Evolutionary conservation across 2,329 filamentous ascomycete species (phyloP), one percentile per base, ranked within the genome.

Genomic region (Rutstroemia sp.): DNA sequence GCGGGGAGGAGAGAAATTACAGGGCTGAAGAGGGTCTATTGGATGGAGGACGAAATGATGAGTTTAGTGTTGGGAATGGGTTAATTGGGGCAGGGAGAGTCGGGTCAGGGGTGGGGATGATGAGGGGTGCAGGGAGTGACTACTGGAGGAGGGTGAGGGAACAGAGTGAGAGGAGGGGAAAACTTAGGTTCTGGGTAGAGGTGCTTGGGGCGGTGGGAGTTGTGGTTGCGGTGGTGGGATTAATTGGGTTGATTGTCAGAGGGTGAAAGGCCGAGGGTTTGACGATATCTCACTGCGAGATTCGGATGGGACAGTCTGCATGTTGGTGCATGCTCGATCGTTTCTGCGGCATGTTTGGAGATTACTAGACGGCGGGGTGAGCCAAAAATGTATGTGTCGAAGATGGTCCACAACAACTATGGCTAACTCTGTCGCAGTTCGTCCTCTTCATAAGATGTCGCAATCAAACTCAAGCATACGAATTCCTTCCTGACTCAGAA

Each of bases 11-110:
- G 23, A 10, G 19, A 8, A 18, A 49, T 54, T 42, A 19, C 7
- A 8, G 18, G 16, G 39, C 16, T 18, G 47, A 56, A 44, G 53
- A 56, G 37, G 53, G 53, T 18, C 37, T 56, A 25, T 52, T 50
- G 38, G 48, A 37, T 7, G 53, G 51, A 56, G 41, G 47, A n/a
- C 37, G 14, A 12, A 21, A 18, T 4, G 46, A 49, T 16, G 47
- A 52, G 30, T 44, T 21, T 30, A 38, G 44, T 38, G 39, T 23
- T 2, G 16, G 30, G 16, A 25, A 34, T n/a, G 25, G 46, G 7
- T 7, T 37, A 14, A 49, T 46, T 46, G 12, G 21, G 7, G 42
- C 18, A 10, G 42, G 42, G 18, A 23, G 53, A 7, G 38, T 55
- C 5, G 30, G 41, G n/a, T 14, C 18, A 10, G 27, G 53, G 10